These are phyloP conservation scores for Podila verticillata DNA, from an alignment of 192 early-diverging fungal species.

Conservation along the genomic window DNA sequence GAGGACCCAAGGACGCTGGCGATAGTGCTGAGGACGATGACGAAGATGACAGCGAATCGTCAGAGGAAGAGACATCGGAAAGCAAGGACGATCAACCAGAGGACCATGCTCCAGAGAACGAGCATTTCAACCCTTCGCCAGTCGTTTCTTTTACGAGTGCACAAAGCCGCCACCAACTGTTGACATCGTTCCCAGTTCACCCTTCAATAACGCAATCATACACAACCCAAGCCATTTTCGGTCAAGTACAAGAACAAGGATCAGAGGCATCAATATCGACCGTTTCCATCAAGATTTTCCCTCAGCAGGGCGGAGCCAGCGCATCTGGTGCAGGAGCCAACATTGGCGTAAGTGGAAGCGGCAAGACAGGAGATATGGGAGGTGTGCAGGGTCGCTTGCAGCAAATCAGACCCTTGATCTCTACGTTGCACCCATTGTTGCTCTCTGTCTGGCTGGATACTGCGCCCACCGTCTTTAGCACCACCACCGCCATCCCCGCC, in stretches of 20 bases:
- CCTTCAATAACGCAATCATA: constrained; percentile 12
- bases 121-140: constrained; percentile 12
- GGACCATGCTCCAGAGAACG: background rate
- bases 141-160: constrained; percentile 30
- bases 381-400: constrained; percentile 38
- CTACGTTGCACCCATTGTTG: constrained; percentile 70
- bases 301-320: constrained; percentile 25
- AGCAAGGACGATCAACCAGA: background rate
- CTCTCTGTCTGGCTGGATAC: constrained; percentile 84
- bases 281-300: constrained; percentile 28
- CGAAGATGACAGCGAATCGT: background rate
- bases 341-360: constrained; percentile 14
- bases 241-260: background rate
- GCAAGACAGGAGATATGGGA: constrained; percentile 18
- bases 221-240: constrained; percentile 12
- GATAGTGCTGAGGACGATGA: constrained; percentile 9
- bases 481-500: constrained; percentile 55
- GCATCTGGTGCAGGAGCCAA: constrained; percentile 25
- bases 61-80: background rate
- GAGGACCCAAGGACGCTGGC: background rate
- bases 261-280: constrained; percentile 6
- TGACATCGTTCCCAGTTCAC: constrained; percentile 27
- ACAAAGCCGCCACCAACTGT: constrained; percentile 9
- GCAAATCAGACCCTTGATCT: constrained; percentile 48
- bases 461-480: constrained; percentile 70